Conservation (phyloP, 176 grass and related monocot genomes). For the Bonia amplexicaulis region DNA sequence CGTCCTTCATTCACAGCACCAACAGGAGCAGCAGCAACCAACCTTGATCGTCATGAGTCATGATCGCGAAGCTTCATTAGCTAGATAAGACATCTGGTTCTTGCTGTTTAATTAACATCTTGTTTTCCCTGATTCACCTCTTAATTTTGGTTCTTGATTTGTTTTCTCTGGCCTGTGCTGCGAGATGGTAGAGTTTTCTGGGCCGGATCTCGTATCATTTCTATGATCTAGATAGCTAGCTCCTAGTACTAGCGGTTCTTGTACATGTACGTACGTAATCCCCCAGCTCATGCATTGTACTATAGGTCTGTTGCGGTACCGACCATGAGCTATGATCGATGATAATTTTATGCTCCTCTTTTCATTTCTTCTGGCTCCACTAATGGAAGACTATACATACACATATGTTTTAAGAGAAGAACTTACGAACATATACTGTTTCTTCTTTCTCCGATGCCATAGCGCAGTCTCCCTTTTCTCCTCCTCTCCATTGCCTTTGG, state of each 20-base stretch:
- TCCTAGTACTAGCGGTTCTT: slow-evolving; percentile 32
- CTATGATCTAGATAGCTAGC: slow-evolving; percentile 25
- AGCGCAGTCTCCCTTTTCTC: no score
- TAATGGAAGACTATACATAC: slow-evolving; percentile 11
- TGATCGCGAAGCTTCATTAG: slow-evolving; percentile 18
- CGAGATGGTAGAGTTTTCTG: slow-evolving; percentile 38
- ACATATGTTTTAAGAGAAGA: neutral
- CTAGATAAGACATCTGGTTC: slow-evolving; percentile 38
- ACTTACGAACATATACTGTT: no score
- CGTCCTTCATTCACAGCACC: slow-evolving; percentile 49
- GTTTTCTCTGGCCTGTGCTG: neutral
- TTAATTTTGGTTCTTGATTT: slow-evolving; percentile 31
- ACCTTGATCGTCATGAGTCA: neutral
- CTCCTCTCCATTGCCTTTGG: no score
- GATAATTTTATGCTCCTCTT: slow-evolving; percentile 52
- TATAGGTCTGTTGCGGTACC: slow-evolving; percentile 13
- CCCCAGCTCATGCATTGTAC: slow-evolving; percentile 38
- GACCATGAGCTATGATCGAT: slow-evolving; percentile 25
- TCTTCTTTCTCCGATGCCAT: no score
- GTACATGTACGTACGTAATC: slow-evolving; percentile 47
- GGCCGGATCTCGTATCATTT: slow-evolving; percentile 27
- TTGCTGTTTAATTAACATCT: slow-evolving; percentile 38
- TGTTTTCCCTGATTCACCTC: neutral
- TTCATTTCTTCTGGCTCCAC: slow-evolving; percentile 11
- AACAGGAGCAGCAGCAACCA: slow-evolving; percentile 7